These are phyloP conservation scores for Euphorbia celastroides DNA, from an alignment of 441 rosid species.

Conservation along the genomic window DNA sequence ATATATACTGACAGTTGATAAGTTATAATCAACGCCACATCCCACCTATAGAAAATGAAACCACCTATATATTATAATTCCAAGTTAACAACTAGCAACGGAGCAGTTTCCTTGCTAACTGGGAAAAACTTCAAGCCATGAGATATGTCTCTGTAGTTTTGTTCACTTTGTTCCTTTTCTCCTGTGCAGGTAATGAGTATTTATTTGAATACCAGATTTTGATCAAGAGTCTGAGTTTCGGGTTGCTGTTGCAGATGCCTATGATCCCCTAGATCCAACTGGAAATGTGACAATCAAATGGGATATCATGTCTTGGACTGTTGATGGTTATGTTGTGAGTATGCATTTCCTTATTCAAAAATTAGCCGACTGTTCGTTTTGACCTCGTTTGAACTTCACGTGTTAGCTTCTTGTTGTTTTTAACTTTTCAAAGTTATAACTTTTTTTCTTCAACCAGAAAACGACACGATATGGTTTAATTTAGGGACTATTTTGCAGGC, in stretches of 20 bases:
- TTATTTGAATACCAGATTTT: neutral
- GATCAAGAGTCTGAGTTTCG: neutral
- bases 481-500: constrained; percentile 43
- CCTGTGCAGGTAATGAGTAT: constrained; percentile 30
- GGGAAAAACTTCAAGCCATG: constrained; percentile 22
- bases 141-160: constrained; percentile 26
- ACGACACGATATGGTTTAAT: too few relatives aligned
- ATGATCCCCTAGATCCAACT: constrained; percentile 82
- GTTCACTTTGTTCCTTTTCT: constrained; percentile 31
- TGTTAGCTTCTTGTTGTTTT: too few relatives aligned
- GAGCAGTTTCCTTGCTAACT: constrained; percentile 23
- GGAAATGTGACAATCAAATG: constrained; percentile 81
- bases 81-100: constrained; percentile 41
- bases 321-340: constrained; percentile 75
- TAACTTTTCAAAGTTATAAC: too few relatives aligned
- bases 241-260: constrained; percentile 48
- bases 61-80: neutral
- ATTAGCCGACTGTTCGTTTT: too few relatives aligned
- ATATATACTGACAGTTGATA: constrained; percentile 24
- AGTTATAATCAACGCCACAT: constrained; percentile 33
- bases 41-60: constrained; percentile 32
- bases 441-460: too few relatives aligned
- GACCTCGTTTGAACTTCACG: too few relatives aligned
- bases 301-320: constrained; percentile 84
- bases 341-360: too few relatives aligned